Evolutionary conservation across 331 rosid genomes (phyloP).

Genomic region (Saraca asoca): DNA sequence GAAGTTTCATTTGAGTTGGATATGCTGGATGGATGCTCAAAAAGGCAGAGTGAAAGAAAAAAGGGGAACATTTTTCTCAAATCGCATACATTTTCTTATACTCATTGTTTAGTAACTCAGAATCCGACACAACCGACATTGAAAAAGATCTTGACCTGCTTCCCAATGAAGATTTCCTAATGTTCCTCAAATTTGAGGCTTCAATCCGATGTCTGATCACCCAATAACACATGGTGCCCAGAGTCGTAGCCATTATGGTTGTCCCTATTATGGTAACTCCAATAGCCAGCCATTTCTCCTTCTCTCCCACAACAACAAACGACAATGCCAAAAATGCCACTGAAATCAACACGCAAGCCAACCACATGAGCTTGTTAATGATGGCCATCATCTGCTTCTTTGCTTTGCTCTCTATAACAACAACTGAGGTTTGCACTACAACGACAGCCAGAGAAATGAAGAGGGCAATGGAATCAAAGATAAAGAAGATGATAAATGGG

Average conservation of each 20-base stretch:
- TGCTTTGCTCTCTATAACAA: constrained; percentile 91
- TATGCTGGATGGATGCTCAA: constrained; percentile 8
- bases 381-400: constrained; percentile 99
- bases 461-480: constrained; percentile 83
- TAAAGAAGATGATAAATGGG: constrained; percentile 68
- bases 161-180: constrained; percentile 67
- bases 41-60: not conserved
- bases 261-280: constrained; percentile 84
- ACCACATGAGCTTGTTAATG: constrained; percentile 97
- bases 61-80: constrained; percentile 29
- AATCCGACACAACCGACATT: constrained; percentile 67
- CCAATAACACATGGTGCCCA: constrained; percentile 93
- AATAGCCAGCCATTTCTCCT: constrained; percentile 76
- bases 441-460: constrained; percentile 94
- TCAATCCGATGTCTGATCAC: constrained; percentile 83
- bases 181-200: constrained; percentile 64
- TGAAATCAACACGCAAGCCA: constrained; percentile 81
- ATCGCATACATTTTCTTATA: constrained; percentile 94
- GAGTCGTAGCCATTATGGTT: constrained; percentile 80
- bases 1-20: constrained; percentile 6
- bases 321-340: constrained; percentile 87
- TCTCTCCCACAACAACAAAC: constrained; percentile 81
- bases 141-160: constrained; percentile 69
- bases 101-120: constrained; percentile 77
- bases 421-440: constrained; percentile 94